A percentile compares a stretch with the other conserved stretches of the same genome.
phyloP scores from a whole-genome alignment of 108 stramenopile genomes.

The Cyclotella choctawhatcheeana region DNA sequence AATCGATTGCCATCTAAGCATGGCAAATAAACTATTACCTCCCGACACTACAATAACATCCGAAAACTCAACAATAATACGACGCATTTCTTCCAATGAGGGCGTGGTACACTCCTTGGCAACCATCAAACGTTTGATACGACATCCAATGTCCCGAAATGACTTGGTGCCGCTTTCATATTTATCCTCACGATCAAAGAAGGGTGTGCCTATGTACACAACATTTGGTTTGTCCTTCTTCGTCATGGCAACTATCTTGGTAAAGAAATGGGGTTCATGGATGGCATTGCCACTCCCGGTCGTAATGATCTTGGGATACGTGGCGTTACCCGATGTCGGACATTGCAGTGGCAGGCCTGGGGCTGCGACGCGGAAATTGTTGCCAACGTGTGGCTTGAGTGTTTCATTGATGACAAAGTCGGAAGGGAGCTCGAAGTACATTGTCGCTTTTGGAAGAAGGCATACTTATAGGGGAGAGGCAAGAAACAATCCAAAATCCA shows the following conservation, averaged over 20 bases:
- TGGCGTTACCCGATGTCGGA: not conserved
- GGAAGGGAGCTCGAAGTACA: constrained; percentile 26
- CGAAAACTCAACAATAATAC: constrained; percentile 39
- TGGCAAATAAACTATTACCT: constrained; percentile 35
- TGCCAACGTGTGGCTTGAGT: constrained; percentile 21
- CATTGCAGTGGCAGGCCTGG: constrained; percentile 23
- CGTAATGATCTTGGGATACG: constrained; percentile 33
- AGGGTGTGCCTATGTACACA: constrained; percentile 40
- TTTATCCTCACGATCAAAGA: constrained; percentile 35
- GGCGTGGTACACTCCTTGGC: constrained; percentile 28
- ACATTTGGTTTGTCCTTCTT: constrained; percentile 27
- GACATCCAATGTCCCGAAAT: constrained; percentile 38
- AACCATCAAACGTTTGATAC: constrained; percentile 29
- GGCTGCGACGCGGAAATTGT: constrained; percentile 18
- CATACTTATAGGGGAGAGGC: no score
- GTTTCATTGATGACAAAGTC: constrained; percentile 30
- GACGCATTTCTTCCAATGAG: constrained; percentile 28
- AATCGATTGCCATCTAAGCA: constrained; percentile 41
- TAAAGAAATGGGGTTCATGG: constrained; percentile 16
- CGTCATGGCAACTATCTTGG: constrained; percentile 30
- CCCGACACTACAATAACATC: constrained; percentile 35
- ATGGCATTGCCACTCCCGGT: constrained; percentile 16
- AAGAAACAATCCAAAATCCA: no score
- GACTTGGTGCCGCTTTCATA: constrained; percentile 11
- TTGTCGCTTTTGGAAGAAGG: not conserved